phyloP scores from a whole-genome alignment of 73 alveolate species.

The Paramecium sonneborni region DNA sequence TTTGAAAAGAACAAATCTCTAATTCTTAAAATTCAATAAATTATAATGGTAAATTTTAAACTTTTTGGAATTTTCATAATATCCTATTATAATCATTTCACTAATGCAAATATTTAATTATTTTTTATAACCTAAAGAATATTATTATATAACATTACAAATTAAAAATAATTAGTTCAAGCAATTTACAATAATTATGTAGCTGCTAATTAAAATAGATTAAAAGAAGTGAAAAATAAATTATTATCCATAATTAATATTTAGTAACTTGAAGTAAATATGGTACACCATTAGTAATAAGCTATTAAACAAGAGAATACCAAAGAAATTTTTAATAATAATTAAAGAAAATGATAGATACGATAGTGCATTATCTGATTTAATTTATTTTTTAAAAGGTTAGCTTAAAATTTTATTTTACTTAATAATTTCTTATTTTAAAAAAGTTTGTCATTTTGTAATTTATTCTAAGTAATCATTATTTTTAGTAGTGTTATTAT shows the following conservation, averaged over 20 bases:
- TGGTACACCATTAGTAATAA: neutral
- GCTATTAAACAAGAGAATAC: constrained; percentile 4
- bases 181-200: neutral
- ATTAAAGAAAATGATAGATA: constrained; percentile 17
- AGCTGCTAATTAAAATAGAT: neutral
- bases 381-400: constrained; percentile 29
- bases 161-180: no score
- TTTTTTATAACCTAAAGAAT: no score
- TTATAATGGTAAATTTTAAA: no score
- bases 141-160: no score
- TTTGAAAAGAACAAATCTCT: no score
- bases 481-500: neutral
- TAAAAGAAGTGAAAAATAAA: neutral
- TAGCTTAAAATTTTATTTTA: neutral
- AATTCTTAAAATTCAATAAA: no score
- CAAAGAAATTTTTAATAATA: neutral
- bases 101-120: no score
- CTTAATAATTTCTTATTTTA: neutral
- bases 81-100: no score
- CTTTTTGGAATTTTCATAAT: no score
- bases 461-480: neutral
- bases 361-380: constrained; percentile 48
- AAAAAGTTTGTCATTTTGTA: neutral
- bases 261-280: neutral
- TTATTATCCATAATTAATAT: no score